Evolutionary conservation across 192 early-diverging fungal species (phyloP), one percentile per base, ranked within the genome.

Genomic region (Rhizophagus clarus): DNA sequence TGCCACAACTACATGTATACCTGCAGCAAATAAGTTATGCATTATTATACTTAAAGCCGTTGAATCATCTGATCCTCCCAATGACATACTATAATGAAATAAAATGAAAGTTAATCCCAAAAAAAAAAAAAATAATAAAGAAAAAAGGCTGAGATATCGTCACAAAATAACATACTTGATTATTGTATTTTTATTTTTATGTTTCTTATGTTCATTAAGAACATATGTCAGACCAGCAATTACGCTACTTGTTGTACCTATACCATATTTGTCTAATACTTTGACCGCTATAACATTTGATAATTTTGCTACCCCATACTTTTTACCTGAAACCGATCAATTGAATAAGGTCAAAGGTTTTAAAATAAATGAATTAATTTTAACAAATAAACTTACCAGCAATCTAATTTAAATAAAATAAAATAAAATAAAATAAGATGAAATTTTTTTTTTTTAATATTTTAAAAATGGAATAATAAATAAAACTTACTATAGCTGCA

Each of bases 1-100:
- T 40, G 95, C 95, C 12, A 96, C 95, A 12, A 93, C 91, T 76
- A 95, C 94, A 79, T 89, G 86, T 12, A 96, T 87, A 78, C 94
- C 94, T 17, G 84, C 82, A 42, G 88, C 14, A 17, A 93, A 84
- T 12, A 91, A 84, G 20, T 63, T 32, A 22, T 60, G 10, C 74
- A 77, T 74, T 79, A 76, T 76, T 49, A 61, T 66, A 82, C 98
- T 95, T 69, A 98, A 88, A 3, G 94, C 88, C 64, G 88, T 86
- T 73, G 92, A 94, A 74, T 89, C 88, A 29, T 93, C 92, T 22
- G 17, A 17, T 76, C 96, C 96, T 45, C 97, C 97, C 64, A 99
- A 85, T 60, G 89, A 92, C 97, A 99, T 98, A 87, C 97, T 98
- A 72, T 74, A 81, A 75, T 17, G 79, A 37, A 37, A 77, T 76